Percentiles rank a stretch among this genome's conserved stretches.
These are phyloP conservation scores for Sinapis alba DNA, from an alignment of 441 rosid species.

Conservation along the genomic window DNA sequence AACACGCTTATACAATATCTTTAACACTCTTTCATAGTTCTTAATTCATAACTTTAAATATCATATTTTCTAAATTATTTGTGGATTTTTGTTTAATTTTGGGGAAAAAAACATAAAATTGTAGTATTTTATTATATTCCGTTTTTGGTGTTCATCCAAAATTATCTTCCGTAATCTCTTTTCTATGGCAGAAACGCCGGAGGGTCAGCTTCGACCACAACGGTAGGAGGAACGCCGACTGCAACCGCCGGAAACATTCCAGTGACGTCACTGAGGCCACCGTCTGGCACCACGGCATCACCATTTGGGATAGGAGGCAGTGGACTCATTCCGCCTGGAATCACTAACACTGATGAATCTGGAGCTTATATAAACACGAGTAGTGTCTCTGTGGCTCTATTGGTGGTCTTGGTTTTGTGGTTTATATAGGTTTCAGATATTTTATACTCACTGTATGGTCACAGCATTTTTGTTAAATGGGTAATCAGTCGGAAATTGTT, in stretches of 20 bases:
- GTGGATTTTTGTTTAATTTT: background rate
- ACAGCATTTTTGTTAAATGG: slow-evolving; percentile 25
- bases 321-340: slow-evolving; percentile 51
- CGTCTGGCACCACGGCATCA: slow-evolving; percentile 46
- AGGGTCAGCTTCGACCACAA: slow-evolving; percentile 45
- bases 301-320: slow-evolving; percentile 39
- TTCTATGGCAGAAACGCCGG: slow-evolving; percentile 57
- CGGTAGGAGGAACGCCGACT: slow-evolving; percentile 39
- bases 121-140: background rate
- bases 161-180: background rate
- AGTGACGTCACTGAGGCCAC: slow-evolving; percentile 36
- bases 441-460: background rate
- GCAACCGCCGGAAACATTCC: slow-evolving; percentile 45
- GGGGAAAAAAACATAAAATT: background rate
- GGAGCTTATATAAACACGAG: slow-evolving; percentile 38
- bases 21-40: slow-evolving; percentile 1
- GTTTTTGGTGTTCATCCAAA: background rate
- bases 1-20: slow-evolving; percentile 20
- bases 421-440: slow-evolving; percentile 28
- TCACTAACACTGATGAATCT: slow-evolving; percentile 48
- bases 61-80: background rate
- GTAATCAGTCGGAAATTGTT: background rate
- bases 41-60: background rate
- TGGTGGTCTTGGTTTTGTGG: slow-evolving; percentile 26
- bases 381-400: slow-evolving; percentile 19